Evolutionary conservation across 305 asterid genomes (phyloP), one percentile per base, ranked within the genome.

Genomic region (Fraxinus xanthoxyloides): DNA sequence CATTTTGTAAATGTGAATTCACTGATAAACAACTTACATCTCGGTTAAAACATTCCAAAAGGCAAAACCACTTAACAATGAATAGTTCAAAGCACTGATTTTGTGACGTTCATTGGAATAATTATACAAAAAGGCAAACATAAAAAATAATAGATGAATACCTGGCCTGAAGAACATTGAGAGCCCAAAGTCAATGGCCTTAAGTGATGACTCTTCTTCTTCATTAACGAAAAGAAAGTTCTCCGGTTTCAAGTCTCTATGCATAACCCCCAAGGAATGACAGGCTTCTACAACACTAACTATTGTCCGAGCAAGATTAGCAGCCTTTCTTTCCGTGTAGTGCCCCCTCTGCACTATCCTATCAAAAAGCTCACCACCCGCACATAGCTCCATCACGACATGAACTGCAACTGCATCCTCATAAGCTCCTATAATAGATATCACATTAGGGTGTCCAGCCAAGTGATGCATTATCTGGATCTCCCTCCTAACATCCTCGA

Each of bases 341-440:
- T 94, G 98, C 31, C 98, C 98, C 77, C 93, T 86, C 86, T 92
- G 93, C 63, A 94, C 88, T 69, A 94, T 94, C 90, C 98, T 89
- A 78, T 94, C 97, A 13, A 94, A 94, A 77, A 94, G 98, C 88
- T 94, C 98, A 65, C 98, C 98, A 15, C 98, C 98, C 0, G 89
- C 83, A 78, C 98, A 94, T 35, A 94, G 95, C 80, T 94, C 97
- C 97, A 92, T 93, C 76, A 92, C 90, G 24, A 93, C 94, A 83
- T 93, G 94, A n/a, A 93, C 96, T 23, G 90, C 89, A 21, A 90
- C 89, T 13, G 90, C 93, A 84, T 93, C 97, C 84, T 93, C 97
- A 75, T 90, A 92, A 70, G 97, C 97, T 28, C 89, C 97, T 10
- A 90, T 89, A 31, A 93, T 93, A 7, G 92, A 88, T 82, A 93